A percentile compares a stretch with the other conserved stretches of the same genome.
Evolutionary conservation across 2,329 filamentous ascomycete species (phyloP).

Genomic region (Nothomitra cinnamomea): DNA sequence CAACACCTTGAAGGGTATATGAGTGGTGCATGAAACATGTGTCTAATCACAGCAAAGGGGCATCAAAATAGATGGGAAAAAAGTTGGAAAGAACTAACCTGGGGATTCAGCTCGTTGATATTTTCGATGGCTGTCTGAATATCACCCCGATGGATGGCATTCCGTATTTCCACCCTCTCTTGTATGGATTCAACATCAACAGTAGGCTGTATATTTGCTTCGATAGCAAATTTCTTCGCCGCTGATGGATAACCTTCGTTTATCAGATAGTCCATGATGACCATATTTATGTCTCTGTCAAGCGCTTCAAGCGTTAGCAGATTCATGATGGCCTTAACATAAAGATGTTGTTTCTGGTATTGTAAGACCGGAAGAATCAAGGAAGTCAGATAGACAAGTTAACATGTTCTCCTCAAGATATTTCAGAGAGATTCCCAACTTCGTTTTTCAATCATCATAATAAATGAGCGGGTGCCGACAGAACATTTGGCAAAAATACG

Average conservation of each 20-base stretch:
- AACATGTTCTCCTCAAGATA: slow-evolving; percentile 77
- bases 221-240: slow-evolving; percentile 81
- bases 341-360: neutral
- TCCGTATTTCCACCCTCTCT: slow-evolving; percentile 65
- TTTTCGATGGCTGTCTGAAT: slow-evolving; percentile 73
- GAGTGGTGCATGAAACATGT: slow-evolving; percentile 99
- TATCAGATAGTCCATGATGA: slow-evolving; percentile 94
- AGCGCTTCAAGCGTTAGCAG: slow-evolving; percentile 6
- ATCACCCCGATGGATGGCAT: slow-evolving; percentile 69
- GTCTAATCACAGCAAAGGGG: slow-evolving; percentile 71
- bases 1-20: slow-evolving; percentile 74
- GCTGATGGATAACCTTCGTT: slow-evolving; percentile 89
- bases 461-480: neutral
- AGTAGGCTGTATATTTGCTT: slow-evolving; percentile 70
- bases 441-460: slow-evolving; percentile 58
- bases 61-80: slow-evolving; percentile 4
- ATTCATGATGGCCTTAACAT: neutral
- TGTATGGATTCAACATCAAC: slow-evolving; percentile 58
- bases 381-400: slow-evolving; percentile 56
- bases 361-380: slow-evolving; percentile 12
- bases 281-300: slow-evolving; percentile 74
- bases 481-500: slow-evolving; percentile 13
- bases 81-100: slow-evolving; percentile 36
- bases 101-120: slow-evolving; percentile 77
- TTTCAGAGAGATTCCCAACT: slow-evolving; percentile 99